Percentiles rank a stretch among this genome's conserved stretches.
Evolutionary conservation across 176 grass and related monocot genomes (phyloP).

Genomic region (Triticum timopheevii): DNA sequence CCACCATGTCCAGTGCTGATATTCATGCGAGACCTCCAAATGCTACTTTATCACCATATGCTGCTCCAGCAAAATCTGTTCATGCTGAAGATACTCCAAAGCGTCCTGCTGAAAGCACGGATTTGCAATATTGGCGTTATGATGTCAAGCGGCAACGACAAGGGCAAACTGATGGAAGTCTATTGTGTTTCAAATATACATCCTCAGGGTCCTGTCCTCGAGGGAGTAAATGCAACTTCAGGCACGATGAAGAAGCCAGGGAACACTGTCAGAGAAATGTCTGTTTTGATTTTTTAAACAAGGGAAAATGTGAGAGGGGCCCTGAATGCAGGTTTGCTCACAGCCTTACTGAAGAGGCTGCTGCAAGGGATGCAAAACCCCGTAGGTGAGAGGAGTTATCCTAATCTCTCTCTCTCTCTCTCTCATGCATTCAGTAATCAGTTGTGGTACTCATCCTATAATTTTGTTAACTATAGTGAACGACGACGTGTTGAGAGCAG

Average conservation of each 20-base stretch:
- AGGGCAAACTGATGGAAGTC: constrained; percentile 40
- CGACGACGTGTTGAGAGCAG: constrained; percentile 51
- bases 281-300: constrained; percentile 97
- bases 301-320: constrained; percentile 82
- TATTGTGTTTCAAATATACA: constrained; percentile 86
- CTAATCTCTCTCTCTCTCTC: not conserved
- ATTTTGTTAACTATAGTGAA: constrained; percentile 31
- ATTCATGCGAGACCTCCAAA: constrained; percentile 70
- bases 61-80: constrained; percentile 38
- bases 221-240: constrained; percentile 61
- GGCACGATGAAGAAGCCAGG: constrained; percentile 68
- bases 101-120: constrained; percentile 40
- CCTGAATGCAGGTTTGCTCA: constrained; percentile 73
- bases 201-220: constrained; percentile 69
- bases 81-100: constrained; percentile 62
- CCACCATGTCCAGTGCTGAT: constrained; percentile 73
- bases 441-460: constrained; percentile 24
- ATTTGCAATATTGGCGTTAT: constrained; percentile 88
- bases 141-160: constrained; percentile 85
- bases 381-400: constrained; percentile 46
- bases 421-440: constrained; percentile 22
- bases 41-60: constrained; percentile 76
- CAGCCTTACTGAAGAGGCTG: constrained; percentile 59
- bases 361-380: constrained; percentile 46
- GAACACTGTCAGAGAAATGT: constrained; percentile 71